Conservation (phyloP, 768 basidiomycete species). For the Dacryopinax spathularia region DNA sequence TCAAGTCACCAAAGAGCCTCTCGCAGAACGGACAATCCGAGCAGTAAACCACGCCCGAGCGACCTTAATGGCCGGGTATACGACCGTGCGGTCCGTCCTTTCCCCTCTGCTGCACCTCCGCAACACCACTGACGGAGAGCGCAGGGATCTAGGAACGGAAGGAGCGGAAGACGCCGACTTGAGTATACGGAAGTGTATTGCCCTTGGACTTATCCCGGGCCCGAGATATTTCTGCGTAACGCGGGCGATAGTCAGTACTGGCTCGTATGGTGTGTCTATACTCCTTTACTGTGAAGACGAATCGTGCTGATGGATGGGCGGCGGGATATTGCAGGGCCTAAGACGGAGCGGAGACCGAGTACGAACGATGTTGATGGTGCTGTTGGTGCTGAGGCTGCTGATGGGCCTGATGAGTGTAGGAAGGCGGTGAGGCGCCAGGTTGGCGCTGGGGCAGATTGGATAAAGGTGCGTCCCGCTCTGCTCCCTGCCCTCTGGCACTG, state of each 20-base stretch:
- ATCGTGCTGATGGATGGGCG: background rate
- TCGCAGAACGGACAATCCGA: slow-evolving; percentile 45
- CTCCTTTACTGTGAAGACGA: background rate
- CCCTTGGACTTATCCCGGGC: slow-evolving; percentile 39
- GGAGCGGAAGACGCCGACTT: slow-evolving; percentile 51
- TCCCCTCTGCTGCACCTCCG: background rate
- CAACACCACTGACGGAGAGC: background rate
- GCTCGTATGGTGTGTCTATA: slow-evolving; percentile 38
- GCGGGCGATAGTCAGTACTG: slow-evolving; percentile 45
- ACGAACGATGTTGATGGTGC: slow-evolving; percentile 42
- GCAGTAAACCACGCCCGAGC: slow-evolving; percentile 44
- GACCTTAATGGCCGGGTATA: slow-evolving; percentile 49
- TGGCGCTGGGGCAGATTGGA: slow-evolving; percentile 53
- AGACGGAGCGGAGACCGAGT: slow-evolving; percentile 32
- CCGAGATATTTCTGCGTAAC: slow-evolving; percentile 50
- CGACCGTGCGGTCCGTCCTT: slow-evolving; percentile 39
- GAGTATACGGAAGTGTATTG: slow-evolving; percentile 40
- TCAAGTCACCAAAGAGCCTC: slow-evolving; percentile 43
- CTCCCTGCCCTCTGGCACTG: too few species aligned
- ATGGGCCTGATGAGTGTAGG: slow-evolving; percentile 42
- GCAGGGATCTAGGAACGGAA: slow-evolving; percentile 54
- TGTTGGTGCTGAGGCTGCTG: slow-evolving; percentile 43
- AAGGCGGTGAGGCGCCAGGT: slow-evolving; percentile 46
- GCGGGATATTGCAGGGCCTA: slow-evolving; percentile 35
- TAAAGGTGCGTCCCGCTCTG: slow-evolving; percentile 35